Conservation (phyloP, 148 eudicot genomes). For the Limonium bicolor region DNA sequence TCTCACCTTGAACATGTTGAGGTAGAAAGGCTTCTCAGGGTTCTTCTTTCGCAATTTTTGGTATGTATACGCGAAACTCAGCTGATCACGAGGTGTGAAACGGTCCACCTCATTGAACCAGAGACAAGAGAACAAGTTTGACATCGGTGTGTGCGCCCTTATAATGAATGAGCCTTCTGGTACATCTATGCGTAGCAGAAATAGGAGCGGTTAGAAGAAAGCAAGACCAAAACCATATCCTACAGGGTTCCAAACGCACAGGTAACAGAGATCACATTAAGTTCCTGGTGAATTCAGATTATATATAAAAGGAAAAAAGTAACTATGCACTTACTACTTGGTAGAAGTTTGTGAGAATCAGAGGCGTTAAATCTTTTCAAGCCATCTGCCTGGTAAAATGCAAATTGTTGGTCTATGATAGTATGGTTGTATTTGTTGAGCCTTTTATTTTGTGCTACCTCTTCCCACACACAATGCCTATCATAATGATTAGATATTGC, state of each 20-base stretch:
- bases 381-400: constrained; percentile 90
- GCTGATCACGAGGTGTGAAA: constrained; percentile 96
- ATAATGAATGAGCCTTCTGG: constrained; percentile 97
- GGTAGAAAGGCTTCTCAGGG: constrained; percentile 73
- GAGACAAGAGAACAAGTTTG: constrained; percentile 93
- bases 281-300: too few species aligned
- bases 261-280: too few species aligned
- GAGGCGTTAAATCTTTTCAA: constrained; percentile 70
- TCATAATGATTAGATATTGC: constrained; percentile 99
- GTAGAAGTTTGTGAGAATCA: constrained; percentile 70
- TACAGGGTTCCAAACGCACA: too few species aligned
- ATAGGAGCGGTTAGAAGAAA: too few species aligned
- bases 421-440: constrained; percentile 93
- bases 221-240: too few species aligned
- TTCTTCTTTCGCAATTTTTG: constrained; percentile 80
- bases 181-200: constrained; percentile 63
- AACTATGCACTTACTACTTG: constrained; percentile 76
- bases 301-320: too few species aligned
- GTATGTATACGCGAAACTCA: constrained; percentile 95
- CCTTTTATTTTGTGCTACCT: constrained; percentile 90
- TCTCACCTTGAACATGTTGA: constrained; percentile 96
- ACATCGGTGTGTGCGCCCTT: constrained; percentile 99
- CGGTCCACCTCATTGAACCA: constrained; percentile 98
- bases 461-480: constrained; percentile 98
- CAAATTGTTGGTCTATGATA: constrained; percentile 83